A percentile compares a stretch with the other conserved stretches of the same genome.
Evolutionary conservation across 371 early-diverging fungal species (phyloP).

Genomic region (Syncephalis fuscata): DNA sequence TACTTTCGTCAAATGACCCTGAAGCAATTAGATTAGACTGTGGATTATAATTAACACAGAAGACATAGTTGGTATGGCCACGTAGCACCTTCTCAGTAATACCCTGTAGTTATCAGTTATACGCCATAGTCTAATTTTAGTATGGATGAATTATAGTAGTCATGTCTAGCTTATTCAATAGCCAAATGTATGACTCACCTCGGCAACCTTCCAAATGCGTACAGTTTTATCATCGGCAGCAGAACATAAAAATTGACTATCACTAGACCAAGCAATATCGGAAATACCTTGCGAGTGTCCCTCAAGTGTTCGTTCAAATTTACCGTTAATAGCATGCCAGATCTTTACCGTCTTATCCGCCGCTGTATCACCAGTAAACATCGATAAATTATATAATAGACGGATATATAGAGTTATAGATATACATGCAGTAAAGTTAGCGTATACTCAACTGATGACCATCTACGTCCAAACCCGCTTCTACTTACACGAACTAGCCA

Average conservation of each 20-base stretch:
- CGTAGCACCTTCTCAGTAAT: constrained; percentile 59
- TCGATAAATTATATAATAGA: too few relatives aligned
- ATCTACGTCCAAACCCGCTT: background rate
- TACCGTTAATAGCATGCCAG: constrained; percentile 81
- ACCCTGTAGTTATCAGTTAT: constrained; percentile 19
- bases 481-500: constrained; percentile 76
- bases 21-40: constrained; percentile 86
- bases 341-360: constrained; percentile 86
- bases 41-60: constrained; percentile 93
- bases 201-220: constrained; percentile 70
- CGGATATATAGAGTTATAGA: background rate
- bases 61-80: constrained; percentile 92
- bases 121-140: background rate
- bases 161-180: too few relatives aligned
- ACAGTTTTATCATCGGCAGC: constrained; percentile 92
- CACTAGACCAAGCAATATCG: constrained; percentile 90
- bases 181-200: too few relatives aligned
- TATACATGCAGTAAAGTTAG: background rate
- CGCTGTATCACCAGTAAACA: too few relatives aligned
- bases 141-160: too few relatives aligned
- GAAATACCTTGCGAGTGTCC: constrained; percentile 93
- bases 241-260: constrained; percentile 73
- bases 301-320: constrained; percentile 66
- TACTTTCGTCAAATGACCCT: constrained; percentile 95
- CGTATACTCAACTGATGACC: constrained; percentile 1